These are phyloP conservation scores for Syncephalastrum racemosum DNA, from an alignment of 371 early-diverging fungal genomes.

Conservation along the genomic window DNA sequence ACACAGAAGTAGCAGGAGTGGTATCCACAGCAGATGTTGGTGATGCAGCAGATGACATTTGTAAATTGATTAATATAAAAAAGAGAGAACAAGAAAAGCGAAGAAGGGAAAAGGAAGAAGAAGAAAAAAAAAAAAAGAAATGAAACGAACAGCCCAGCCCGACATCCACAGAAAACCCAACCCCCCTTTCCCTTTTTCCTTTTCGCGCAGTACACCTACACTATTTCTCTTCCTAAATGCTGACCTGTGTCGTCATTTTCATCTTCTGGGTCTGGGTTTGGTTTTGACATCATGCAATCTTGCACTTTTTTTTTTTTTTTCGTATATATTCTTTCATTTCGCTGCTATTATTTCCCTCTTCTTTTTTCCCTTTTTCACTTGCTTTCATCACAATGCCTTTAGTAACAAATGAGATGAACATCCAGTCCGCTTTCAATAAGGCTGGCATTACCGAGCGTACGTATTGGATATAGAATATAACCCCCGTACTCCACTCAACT, in stretches of 20 bases:
- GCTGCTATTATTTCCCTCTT: neutral
- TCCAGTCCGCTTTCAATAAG: conserved; percentile 40
- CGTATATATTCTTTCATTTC: neutral
- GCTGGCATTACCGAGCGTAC: conserved; percentile 46
- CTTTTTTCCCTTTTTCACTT: conserved; percentile 3
- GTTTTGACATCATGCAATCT: no score
- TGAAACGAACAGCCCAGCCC: conserved; percentile 5
- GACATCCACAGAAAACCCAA: neutral
- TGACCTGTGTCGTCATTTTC: neutral
- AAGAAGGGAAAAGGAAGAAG: conserved; percentile 5
- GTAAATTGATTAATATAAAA: conserved; percentile 11
- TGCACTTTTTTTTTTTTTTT: neutral
- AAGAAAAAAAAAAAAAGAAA: conserved; percentile 10
- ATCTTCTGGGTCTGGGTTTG: no score
- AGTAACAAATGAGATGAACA: conserved; percentile 44
- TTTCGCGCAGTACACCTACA: no score
- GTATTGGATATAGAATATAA: neutral
- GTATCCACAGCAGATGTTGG: neutral
- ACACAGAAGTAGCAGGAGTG: no score
- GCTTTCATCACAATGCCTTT: conserved; percentile 42
- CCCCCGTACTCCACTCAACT: neutral
- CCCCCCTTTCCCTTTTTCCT: neutral
- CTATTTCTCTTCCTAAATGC: conserved; percentile 6
- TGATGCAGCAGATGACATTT: conserved; percentile 6
- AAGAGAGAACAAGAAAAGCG: conserved; percentile 6